Percentiles rank a stretch among this genome's conserved stretches.
phyloP scores from a whole-genome alignment of 2,329 filamentous ascomycete genomes.

The Escovopsis sp. region DNA sequence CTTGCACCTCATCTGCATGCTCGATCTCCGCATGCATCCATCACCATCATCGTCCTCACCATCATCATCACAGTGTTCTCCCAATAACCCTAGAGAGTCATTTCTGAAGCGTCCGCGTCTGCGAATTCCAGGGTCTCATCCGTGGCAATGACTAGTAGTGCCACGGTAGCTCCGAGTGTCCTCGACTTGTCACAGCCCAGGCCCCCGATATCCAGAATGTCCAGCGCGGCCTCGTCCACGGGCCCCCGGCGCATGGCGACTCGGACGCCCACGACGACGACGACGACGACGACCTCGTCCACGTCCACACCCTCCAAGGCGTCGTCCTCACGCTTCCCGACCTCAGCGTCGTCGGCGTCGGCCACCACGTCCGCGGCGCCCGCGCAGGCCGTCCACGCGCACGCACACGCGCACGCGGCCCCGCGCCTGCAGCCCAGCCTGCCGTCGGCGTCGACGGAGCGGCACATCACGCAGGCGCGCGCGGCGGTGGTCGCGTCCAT shows the following conservation, averaged over 20 bases:
- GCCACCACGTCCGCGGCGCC: slow-evolving; percentile 1
- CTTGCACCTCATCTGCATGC: too few relatives aligned
- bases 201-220: neutral
- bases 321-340: neutral
- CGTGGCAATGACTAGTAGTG: too few relatives aligned
- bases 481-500: slow-evolving; percentile 46
- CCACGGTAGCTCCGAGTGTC: neutral
- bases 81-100: too few relatives aligned
- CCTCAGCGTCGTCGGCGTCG: slow-evolving; percentile 1
- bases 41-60: too few relatives aligned
- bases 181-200: slow-evolving; percentile 1
- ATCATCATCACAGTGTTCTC: too few relatives aligned
- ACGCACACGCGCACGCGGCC: slow-evolving; percentile 1
- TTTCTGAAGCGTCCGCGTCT: too few relatives aligned
- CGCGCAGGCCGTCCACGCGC: neutral
- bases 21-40: too few relatives aligned
- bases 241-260: neutral
- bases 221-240: neutral
- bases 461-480: slow-evolving; percentile 41
- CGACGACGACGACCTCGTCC: neutral
- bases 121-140: too few relatives aligned
- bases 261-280: neutral
- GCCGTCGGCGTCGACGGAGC: slow-evolving; percentile 27
- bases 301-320: neutral
- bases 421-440: slow-evolving; percentile 21